phyloP scores from a whole-genome alignment of 108 stramenopile species.

The Fragilaria radians region DNA sequence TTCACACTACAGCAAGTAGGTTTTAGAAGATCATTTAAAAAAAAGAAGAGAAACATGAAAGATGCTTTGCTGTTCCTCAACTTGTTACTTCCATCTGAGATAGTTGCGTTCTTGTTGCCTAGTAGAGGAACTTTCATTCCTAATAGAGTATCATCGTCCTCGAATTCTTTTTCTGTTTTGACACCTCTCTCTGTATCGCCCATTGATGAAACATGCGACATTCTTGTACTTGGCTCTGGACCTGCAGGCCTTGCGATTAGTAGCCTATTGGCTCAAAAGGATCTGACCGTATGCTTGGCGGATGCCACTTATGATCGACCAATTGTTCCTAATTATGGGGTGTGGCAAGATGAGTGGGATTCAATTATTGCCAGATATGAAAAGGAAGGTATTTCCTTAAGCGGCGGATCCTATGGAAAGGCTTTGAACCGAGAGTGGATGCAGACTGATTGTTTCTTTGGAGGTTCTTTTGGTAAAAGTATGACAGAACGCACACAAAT shows the following conservation, averaged over 20 bases:
- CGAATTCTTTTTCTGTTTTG: neutral
- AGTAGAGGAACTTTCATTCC: too few relatives aligned
- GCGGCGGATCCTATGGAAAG: conserved; percentile 18
- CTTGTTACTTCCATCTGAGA: too few relatives aligned
- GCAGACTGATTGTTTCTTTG: conserved; percentile 91
- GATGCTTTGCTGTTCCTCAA: too few relatives aligned
- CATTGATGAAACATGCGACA: conserved; percentile 63
- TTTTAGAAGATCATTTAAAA: too few relatives aligned
- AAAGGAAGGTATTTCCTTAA: conserved; percentile 33
- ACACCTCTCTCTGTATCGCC: neutral
- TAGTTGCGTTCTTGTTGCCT: too few relatives aligned
- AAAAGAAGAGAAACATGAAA: too few relatives aligned
- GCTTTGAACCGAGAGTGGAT: conserved; percentile 74
- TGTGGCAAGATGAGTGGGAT: conserved; percentile 94
- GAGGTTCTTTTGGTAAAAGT: conserved; percentile 82
- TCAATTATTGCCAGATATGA: conserved; percentile 38
- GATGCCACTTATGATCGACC: conserved; percentile 68
- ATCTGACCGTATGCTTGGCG: conserved; percentile 67
- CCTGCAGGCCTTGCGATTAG: conserved; percentile 76
- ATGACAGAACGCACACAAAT: conserved; percentile 58
- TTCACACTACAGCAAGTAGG: too few relatives aligned
- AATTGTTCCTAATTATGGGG: conserved; percentile 91
- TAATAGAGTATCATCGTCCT: too few relatives aligned
- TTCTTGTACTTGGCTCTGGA: conserved; percentile 72
- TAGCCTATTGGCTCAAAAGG: conserved; percentile 32